Percentiles rank a stretch among this genome's conserved stretches.
Conservation (phyloP, 441 rosid genomes). For the Erodium moschatum region DNA sequence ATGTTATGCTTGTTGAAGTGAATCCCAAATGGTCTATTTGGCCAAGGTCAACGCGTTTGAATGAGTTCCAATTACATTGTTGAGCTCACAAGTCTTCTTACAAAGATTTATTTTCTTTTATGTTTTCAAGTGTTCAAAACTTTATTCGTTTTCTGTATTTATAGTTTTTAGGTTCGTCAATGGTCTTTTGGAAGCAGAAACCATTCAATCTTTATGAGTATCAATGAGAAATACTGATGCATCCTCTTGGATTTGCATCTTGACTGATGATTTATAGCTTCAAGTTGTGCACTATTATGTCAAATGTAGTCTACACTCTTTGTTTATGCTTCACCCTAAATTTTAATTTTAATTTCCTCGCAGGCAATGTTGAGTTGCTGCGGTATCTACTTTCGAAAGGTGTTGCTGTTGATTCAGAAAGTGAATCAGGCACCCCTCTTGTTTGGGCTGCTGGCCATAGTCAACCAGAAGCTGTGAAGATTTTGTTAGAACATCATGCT, state of each 20-base stretch:
- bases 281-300: not conserved
- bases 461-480: slow-evolving; percentile 57
- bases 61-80: not conserved
- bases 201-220: too few species aligned
- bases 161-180: too few species aligned
- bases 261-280: not conserved
- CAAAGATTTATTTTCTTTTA: too few species aligned
- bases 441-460: slow-evolving; percentile 94
- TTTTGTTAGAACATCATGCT: slow-evolving; percentile 66
- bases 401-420: slow-evolving; percentile 58
- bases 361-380: slow-evolving; percentile 69
- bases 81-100: too few species aligned
- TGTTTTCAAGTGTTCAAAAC: too few species aligned
- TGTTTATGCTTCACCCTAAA: not conserved
- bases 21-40: not conserved
- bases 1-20: not conserved
- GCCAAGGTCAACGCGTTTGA: not conserved
- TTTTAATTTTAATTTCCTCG: slow-evolving; percentile 10
- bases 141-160: too few species aligned
- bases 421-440: slow-evolving; percentile 84
- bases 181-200: too few species aligned
- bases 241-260: not conserved
- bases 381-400: slow-evolving; percentile 52
- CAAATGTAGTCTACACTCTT: not conserved
- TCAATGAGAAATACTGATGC: too few species aligned